Evolutionary conservation across 2,329 filamentous ascomycete species (phyloP).

Genomic region (Arthrobotrys musiformis): DNA sequence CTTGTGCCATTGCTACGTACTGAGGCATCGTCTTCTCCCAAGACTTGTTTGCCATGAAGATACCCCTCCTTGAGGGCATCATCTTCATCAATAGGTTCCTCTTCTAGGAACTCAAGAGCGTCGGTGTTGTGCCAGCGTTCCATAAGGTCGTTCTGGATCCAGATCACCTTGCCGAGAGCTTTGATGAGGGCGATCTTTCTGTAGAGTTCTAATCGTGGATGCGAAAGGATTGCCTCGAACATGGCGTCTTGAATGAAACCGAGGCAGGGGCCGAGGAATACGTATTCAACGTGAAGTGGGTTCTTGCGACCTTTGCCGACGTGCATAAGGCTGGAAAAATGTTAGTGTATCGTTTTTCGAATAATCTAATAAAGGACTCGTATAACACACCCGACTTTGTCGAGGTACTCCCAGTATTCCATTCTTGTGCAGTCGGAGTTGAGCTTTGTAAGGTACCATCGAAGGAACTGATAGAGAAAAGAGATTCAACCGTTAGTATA

Average conservation of each 20-base stretch:
- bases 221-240: slow-evolving; percentile 77
- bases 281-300: slow-evolving; percentile 80
- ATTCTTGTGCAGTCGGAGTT: slow-evolving; percentile 79
- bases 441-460: slow-evolving; percentile 79
- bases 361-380: neutral
- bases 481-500: slow-evolving; percentile 29
- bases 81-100: slow-evolving; percentile 61
- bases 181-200: slow-evolving; percentile 79
- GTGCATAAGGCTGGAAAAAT: slow-evolving; percentile 38
- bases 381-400: slow-evolving; percentile 77
- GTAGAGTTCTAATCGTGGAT: slow-evolving; percentile 73
- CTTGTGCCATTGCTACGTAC: slow-evolving; percentile 54
- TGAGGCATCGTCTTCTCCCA: slow-evolving; percentile 64
- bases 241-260: slow-evolving; percentile 82
- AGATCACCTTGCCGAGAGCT: slow-evolving; percentile 82
- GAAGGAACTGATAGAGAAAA: slow-evolving; percentile 61
- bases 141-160: slow-evolving; percentile 88
- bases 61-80: slow-evolving; percentile 72
- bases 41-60: slow-evolving; percentile 72
- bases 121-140: slow-evolving; percentile 82
- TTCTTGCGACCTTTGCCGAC: slow-evolving; percentile 74
- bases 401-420: slow-evolving; percentile 84
- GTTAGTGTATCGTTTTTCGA: slow-evolving; percentile 72
- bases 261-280: slow-evolving; percentile 78
- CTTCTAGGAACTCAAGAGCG: slow-evolving; percentile 69